Base-by-base conservation (phyloP, 2,329 filamentous ascomycete species). In the Epichloe gansuensis region DNA sequence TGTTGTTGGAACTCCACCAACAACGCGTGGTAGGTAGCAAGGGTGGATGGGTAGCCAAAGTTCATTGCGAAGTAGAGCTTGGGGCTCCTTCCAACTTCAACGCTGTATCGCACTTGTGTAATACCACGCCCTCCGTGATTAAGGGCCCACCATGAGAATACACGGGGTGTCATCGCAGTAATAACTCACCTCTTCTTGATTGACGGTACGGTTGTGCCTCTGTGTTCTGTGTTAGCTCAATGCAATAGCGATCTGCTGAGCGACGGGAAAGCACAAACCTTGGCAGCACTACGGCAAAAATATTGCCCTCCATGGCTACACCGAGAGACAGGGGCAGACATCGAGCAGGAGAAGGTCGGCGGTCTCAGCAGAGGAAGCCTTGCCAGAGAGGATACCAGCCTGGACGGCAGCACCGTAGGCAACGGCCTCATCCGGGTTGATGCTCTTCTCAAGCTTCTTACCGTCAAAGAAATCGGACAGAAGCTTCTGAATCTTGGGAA, bases 381-480 rank as follows among this genome's bases (percentile, higher is more conserved):
- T 95, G 71, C 93, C 93, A 55, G 91, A 96, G 60, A 98, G 85
- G 71, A 98, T 96, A 83, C 91, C 93, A 62, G 93, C 93, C 79
- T 98, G 93, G 58, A 98, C 91, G 64, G 93, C 93, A 61, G 93
- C 93, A 84, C 93, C 93, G 76, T 96, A 96, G 65, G 93, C 93
- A 67, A 98, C 93, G 63, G 93, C 93, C 81, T 98, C 93, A 70
- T 98, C 93, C 66, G 93, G 93, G 83, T 98, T 98, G 80, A 97
- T 97, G 80, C 88, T 93, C 82, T 96, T 97, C 83, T 97, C 91
- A 62, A 96, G 88, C 86, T 98, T 96, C 89, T 98, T 98, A 75
- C 91, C 91, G 72, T 94, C 88, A 78, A 98, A 98, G 83, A 91
- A 96, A 75, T 98, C 93, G 77, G 85, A 91, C 62, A 98, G 85